Percentiles rank a stretch among this genome's conserved stretches.
Evolutionary conservation across 1,284 basidiomycete species (phyloP).

Genomic region (Puccinia novopanici): DNA sequence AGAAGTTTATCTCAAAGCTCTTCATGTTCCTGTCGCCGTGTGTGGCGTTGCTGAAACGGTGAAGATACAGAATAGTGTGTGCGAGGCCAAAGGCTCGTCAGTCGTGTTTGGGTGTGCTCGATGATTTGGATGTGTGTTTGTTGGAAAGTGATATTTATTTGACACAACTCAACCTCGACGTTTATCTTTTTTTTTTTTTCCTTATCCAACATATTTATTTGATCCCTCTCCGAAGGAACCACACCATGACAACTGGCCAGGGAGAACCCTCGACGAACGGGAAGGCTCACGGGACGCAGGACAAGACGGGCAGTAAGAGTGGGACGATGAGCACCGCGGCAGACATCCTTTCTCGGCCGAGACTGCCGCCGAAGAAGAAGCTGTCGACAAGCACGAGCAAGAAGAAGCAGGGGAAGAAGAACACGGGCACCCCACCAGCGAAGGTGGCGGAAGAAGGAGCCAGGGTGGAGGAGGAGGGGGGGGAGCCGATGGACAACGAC

Average conservation of each 20-base stretch:
- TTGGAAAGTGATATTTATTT: not conserved
- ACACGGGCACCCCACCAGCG: too few species aligned
- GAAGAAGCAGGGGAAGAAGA: conserved; percentile 8
- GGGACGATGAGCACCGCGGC: not conserved
- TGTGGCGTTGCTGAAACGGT: too few species aligned
- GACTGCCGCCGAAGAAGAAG: conserved; percentile 23
- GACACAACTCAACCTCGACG: not conserved
- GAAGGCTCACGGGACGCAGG: not conserved
- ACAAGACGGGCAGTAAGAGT: not conserved
- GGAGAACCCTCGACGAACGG: not conserved
- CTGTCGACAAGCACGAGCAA: not conserved
- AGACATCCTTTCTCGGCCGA: conserved; percentile 5
- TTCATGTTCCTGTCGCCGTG: too few species aligned
- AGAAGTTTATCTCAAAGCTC: too few species aligned
- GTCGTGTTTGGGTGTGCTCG: too few species aligned
- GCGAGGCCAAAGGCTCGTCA: too few species aligned
- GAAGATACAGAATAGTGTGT: too few species aligned
- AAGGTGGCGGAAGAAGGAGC: too few species aligned
- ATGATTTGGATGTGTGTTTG: not conserved
- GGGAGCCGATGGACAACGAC: conserved; percentile 1
- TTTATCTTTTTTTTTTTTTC: too few species aligned
- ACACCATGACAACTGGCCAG: not conserved
- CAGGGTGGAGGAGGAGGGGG: not conserved
- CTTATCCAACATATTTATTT: too few species aligned
- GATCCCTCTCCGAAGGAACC: not conserved